A percentile compares a stretch with the other conserved stretches of the same genome.
Conservation (phyloP, 163 green algal species). For the Chlorella variabilis region DNA sequence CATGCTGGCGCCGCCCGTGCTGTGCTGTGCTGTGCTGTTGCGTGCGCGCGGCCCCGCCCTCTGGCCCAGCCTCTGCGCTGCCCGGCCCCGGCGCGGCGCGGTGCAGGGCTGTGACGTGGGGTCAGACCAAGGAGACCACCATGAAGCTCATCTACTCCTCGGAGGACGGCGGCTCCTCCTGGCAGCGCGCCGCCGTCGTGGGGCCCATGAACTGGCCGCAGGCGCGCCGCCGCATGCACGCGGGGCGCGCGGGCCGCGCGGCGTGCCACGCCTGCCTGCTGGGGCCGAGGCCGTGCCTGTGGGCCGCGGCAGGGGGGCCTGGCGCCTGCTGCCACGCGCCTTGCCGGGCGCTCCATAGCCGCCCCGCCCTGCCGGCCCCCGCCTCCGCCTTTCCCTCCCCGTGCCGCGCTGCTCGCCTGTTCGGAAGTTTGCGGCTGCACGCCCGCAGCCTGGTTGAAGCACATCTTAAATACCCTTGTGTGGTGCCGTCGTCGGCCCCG, state of each 20-base stretch:
- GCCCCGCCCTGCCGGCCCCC: not conserved
- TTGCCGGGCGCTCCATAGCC: too few relatives aligned
- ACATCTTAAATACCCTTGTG: not conserved
- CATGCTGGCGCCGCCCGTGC: not conserved
- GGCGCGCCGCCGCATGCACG: too few relatives aligned
- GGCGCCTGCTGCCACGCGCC: too few relatives aligned
- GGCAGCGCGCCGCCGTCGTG: constrained; percentile 27
- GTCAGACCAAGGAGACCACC: constrained; percentile 27
- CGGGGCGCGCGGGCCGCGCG: too few relatives aligned
- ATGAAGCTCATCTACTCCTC: constrained; percentile 42
- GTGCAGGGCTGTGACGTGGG: constrained; percentile 34
- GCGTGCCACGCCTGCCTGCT: too few relatives aligned
- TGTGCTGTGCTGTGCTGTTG: not conserved
- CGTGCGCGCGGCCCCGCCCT: too few relatives aligned
- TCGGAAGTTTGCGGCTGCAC: too few relatives aligned
- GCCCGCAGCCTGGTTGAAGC: not conserved
- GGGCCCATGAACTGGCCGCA: constrained; percentile 51
- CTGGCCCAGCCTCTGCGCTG: too few relatives aligned
- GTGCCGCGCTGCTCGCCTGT: not conserved
- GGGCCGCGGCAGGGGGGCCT: too few relatives aligned
- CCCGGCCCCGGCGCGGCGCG: too few relatives aligned
- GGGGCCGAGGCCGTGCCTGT: too few relatives aligned
- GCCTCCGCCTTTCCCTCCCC: not conserved
- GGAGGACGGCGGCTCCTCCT: constrained; percentile 37
- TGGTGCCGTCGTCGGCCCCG: not conserved